Evolutionary conservation across 345 rosid species (phyloP).

Genomic region (Physaria fendleri): DNA sequence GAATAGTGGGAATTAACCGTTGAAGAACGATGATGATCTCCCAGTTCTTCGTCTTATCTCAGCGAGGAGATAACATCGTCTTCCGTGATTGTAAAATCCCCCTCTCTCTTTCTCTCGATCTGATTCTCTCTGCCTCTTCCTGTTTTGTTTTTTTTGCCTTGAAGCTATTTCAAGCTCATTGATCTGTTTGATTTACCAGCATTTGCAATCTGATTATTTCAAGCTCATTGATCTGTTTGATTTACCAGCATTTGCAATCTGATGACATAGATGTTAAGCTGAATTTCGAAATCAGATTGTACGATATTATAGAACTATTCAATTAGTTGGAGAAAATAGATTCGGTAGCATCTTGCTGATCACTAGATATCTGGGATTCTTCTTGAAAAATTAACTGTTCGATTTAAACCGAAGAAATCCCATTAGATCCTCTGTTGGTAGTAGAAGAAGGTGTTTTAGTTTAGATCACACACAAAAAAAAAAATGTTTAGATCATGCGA

Average conservation of each 20-base stretch:
- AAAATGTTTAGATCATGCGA: too few relatives aligned
- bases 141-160: background rate
- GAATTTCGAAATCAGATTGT: constrained; percentile 10
- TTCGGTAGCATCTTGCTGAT: background rate
- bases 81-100: constrained; percentile 97
- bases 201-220: background rate
- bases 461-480: too few relatives aligned
- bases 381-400: background rate
- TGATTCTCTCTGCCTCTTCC: background rate
- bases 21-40: constrained; percentile 58
- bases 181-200: constrained; percentile 16
- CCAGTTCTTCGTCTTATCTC: constrained; percentile 94
- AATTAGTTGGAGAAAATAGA: background rate
- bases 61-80: constrained; percentile 95
- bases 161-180: too few relatives aligned
- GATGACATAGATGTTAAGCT: background rate
- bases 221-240: constrained; percentile 17
- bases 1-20: background rate
- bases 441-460: background rate
- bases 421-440: background rate
- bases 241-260: constrained; percentile 4
- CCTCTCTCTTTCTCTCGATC: constrained; percentile 11
- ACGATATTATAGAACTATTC: background rate
- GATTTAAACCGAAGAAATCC: background rate
- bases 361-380: background rate